Percentiles rank a stretch among this genome's conserved stretches.
Evolutionary conservation across 371 early-diverging fungal species (phyloP).

Genomic region (Zopfochytrium polystomum): DNA sequence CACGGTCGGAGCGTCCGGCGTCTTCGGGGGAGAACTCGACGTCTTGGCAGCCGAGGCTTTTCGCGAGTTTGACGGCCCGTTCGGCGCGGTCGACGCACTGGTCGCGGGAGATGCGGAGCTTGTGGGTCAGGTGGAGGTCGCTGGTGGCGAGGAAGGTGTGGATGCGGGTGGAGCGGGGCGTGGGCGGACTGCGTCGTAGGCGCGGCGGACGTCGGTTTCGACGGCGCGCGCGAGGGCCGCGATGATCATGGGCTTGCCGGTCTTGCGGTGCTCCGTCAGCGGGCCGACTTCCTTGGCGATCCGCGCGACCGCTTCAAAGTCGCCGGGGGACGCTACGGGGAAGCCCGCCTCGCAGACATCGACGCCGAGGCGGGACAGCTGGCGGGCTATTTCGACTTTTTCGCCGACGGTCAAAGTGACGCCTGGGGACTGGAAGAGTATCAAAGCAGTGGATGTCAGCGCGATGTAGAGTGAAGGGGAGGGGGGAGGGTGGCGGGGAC

Average conservation of each 20-base stretch:
- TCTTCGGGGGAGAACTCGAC: constrained; percentile 95
- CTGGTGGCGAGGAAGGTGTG: constrained; percentile 95
- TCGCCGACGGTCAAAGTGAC: constrained; percentile 87
- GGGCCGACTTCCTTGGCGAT: constrained; percentile 92
- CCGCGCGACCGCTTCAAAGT: constrained; percentile 96
- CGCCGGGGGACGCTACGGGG: constrained; percentile 88
- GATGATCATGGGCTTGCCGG: constrained; percentile 85
- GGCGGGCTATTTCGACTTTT: constrained; percentile 90
- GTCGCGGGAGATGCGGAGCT: constrained; percentile 83
- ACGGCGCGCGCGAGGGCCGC: constrained; percentile 87
- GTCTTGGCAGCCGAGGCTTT: constrained; percentile 70
- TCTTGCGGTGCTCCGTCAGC: constrained; percentile 72
- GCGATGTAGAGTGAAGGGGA: background rate
- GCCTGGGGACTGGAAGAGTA: constrained; percentile 75
- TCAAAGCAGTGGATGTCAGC: background rate
- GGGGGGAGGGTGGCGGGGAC: background rate
- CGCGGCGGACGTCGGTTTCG: constrained; percentile 79
- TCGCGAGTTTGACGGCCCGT: constrained; percentile 76
- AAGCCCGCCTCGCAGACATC: constrained; percentile 96
- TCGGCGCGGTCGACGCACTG: constrained; percentile 83
- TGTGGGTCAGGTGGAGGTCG: constrained; percentile 90
- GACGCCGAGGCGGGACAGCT: too few species aligned
- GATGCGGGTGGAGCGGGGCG: constrained; percentile 83
- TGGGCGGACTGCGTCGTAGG: constrained; percentile 82
- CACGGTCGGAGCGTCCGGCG: constrained; percentile 83